These are phyloP conservation scores for Brassica balearica DNA, from an alignment of 441 rosid species.

Conservation along the genomic window DNA sequence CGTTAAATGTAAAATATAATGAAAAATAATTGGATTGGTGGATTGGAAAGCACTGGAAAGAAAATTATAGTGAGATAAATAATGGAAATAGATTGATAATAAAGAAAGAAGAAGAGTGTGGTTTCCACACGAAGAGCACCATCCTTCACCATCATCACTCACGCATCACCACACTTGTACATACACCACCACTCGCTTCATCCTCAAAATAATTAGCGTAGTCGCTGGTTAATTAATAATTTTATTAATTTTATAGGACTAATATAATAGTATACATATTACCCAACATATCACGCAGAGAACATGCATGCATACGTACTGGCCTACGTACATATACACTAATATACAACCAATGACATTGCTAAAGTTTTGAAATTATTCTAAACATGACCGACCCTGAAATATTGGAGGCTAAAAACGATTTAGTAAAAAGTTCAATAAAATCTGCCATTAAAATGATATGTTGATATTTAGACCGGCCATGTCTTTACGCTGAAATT, in stretches of 20 bases:
- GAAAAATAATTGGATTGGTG: constrained; percentile 53
- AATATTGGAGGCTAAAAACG: no score
- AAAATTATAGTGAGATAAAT: constrained; percentile 26
- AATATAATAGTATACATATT: background rate
- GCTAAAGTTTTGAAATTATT: background rate
- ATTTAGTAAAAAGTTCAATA: no score
- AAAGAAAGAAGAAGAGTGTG: constrained; percentile 62
- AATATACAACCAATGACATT: background rate
- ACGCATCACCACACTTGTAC: constrained; percentile 41
- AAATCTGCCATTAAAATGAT: no score
- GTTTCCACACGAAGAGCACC: constrained; percentile 84
- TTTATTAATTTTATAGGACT: background rate
- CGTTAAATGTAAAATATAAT: background rate
- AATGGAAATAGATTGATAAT: constrained; percentile 42
- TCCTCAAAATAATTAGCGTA: background rate
- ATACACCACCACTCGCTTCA: constrained; percentile 31
- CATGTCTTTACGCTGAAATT: no score
- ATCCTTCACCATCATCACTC: constrained; percentile 46
- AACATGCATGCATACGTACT: constrained; percentile 38
- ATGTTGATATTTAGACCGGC: no score
- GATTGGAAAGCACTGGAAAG: constrained; percentile 60
- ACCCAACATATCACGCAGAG: background rate
- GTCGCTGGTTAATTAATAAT: background rate
- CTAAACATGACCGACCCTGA: background rate
- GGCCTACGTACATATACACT: constrained; percentile 25